phyloP scores from a whole-genome alignment of 139 green algal genomes.

The Medakamo hakoo region DNA sequence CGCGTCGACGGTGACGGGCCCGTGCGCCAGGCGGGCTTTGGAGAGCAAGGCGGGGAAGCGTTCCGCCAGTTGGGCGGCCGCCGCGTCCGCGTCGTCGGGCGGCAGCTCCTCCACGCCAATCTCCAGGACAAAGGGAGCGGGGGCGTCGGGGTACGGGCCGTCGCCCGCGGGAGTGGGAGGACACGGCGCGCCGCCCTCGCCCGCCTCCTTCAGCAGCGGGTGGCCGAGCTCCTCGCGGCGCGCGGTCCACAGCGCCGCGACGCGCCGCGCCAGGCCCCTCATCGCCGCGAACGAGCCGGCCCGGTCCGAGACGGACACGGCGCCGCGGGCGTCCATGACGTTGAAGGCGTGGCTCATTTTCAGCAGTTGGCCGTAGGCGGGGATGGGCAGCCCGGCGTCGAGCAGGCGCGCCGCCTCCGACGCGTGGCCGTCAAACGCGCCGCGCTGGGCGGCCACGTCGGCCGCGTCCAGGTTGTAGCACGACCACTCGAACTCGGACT shows the following conservation, averaged over 20 bases:
- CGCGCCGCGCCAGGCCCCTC: constrained; percentile 53
- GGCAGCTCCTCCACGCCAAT: constrained; percentile 96
- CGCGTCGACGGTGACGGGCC: constrained; percentile 45
- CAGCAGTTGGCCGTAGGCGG: constrained; percentile 94
- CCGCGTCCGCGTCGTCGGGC: constrained; percentile 64
- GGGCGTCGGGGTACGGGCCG: not conserved
- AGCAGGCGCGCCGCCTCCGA: constrained; percentile 72
- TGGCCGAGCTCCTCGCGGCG: constrained; percentile 75
- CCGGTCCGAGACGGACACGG: constrained; percentile 87
- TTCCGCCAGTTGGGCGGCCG: constrained; percentile 58
- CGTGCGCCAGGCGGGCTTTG: constrained; percentile 53
- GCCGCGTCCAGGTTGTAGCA: constrained; percentile 79
- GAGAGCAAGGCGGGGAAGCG: constrained; percentile 54
- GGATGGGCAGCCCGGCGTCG: constrained; percentile 73
- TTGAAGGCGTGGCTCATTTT: constrained; percentile 97
- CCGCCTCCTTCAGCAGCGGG: constrained; percentile 35
- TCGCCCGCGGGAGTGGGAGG: not conserved
- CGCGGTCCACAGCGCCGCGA: constrained; percentile 62
- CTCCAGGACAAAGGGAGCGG: constrained; percentile 78
- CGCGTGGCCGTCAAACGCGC: constrained; percentile 62
- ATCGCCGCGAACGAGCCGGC: constrained; percentile 84
- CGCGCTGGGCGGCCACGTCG: constrained; percentile 55
- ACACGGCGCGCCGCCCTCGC: constrained; percentile 18
- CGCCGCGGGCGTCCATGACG: constrained; percentile 84
- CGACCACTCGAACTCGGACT: constrained; percentile 82